phyloP scores from a whole-genome alignment of 73 alveolate genomes.

The Stentor coeruleus region DNA sequence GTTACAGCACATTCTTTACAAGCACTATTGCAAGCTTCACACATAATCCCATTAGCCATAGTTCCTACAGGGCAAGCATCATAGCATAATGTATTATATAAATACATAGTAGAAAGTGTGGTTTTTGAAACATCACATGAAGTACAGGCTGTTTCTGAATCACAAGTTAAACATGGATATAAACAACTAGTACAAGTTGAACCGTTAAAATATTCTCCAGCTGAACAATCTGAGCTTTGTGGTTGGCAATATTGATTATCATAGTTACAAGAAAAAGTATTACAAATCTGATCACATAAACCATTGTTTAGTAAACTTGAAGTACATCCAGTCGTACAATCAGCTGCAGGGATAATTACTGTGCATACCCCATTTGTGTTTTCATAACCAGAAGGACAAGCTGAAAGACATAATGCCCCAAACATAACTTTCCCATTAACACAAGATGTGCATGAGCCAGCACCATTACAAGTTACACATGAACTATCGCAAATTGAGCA shows the following conservation, averaged over 20 bases:
- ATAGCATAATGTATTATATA: background rate
- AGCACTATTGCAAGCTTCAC: background rate
- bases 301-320: background rate
- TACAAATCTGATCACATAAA: conserved; percentile 11
- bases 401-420: background rate
- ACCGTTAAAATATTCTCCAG: conserved; percentile 19
- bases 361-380: background rate
- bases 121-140: conserved; percentile 15
- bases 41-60: conserved; percentile 4
- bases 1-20: background rate
- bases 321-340: conserved; percentile 32
- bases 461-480: conserved; percentile 19
- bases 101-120: background rate
- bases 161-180: conserved; percentile 31
- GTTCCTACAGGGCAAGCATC: conserved; percentile 18
- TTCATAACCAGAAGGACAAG: conserved; percentile 17
- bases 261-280: background rate
- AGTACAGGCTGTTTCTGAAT: conserved; percentile 29
- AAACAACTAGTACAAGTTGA: conserved; percentile 10
- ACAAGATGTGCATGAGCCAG: conserved; percentile 14
- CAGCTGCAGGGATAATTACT: background rate
- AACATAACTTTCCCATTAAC: background rate
- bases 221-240: conserved; percentile 15
- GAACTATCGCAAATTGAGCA: conserved; percentile 17
- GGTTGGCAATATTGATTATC: conserved; percentile 13